phyloP scores from a whole-genome alignment of 2,329 filamentous ascomycete species.

The Diatrype stigma region DNA sequence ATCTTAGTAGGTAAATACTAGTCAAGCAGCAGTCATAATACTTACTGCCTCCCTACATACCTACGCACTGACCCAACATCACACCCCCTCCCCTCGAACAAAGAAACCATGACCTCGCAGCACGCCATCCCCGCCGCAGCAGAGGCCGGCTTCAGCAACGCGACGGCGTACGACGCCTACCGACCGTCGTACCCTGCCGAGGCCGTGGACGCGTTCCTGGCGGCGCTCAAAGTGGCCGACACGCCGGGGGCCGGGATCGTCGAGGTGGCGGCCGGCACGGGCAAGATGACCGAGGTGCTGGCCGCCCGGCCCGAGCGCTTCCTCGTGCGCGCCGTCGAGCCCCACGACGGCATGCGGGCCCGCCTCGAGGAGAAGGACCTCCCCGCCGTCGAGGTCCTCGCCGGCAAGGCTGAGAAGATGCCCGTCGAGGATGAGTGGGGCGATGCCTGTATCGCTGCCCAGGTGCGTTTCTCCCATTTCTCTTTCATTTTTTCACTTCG shows the following conservation, averaged over 20 bases:
- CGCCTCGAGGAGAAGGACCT: constrained; percentile 46
- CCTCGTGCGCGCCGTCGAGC: constrained; percentile 59
- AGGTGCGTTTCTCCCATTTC: constrained; percentile 42
- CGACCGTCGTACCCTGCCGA: constrained; percentile 62
- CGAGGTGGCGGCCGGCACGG: constrained; percentile 65
- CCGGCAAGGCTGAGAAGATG: constrained; percentile 57
- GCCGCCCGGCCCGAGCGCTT: constrained; percentile 55
- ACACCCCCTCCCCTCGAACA: too few relatives aligned
- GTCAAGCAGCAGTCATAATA: too few relatives aligned
- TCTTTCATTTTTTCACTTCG: too few relatives aligned
- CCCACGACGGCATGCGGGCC: constrained; percentile 48
- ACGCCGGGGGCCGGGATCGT: constrained; percentile 46
- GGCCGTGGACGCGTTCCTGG: constrained; percentile 56
- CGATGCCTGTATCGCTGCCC: constrained; percentile 63
- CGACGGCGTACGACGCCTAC: constrained; percentile 60
- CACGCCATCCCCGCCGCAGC: constrained; percentile 19
- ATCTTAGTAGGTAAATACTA: too few relatives aligned
- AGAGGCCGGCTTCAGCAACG: constrained; percentile 65
- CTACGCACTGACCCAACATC: too few relatives aligned
- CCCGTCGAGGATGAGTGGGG: constrained; percentile 53
- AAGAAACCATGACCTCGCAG: constrained; percentile 13
- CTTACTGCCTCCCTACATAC: too few relatives aligned
- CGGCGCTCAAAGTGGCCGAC: constrained; percentile 46
- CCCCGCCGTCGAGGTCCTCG: constrained; percentile 46
- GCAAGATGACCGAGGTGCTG: constrained; percentile 65